These are phyloP conservation scores for Poa annua DNA, from an alignment of 176 grass and related monocot genomes.

Conservation along the genomic window DNA sequence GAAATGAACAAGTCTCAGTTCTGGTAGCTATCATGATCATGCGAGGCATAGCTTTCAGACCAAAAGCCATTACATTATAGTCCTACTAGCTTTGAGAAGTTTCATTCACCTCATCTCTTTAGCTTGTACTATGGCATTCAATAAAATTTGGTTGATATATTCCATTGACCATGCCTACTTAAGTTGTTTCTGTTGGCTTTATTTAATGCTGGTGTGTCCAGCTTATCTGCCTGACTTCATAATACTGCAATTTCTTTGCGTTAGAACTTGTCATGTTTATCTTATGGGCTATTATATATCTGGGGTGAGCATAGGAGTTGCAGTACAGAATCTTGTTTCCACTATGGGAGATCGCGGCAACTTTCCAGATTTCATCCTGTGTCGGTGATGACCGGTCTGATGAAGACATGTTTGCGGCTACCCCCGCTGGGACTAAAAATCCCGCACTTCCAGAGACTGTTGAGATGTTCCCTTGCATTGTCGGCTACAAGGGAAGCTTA, in stretches of 20 bases:
- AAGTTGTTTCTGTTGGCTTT: conserved; percentile 2
- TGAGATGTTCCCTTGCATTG: conserved; percentile 64
- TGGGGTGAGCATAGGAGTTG: conserved; percentile 60
- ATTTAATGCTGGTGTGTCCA: neutral
- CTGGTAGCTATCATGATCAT: conserved; percentile 48
- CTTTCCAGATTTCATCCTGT: conserved; percentile 63
- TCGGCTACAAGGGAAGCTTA: conserved; percentile 69
- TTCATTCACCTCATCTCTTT: conserved; percentile 45
- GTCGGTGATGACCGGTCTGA: conserved; percentile 73
- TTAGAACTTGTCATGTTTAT: conserved; percentile 2
- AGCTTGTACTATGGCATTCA: conserved; percentile 15
- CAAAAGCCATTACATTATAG: conserved; percentile 47
- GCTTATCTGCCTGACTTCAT: neutral
- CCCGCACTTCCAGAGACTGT: neutral
- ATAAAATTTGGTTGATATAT: neutral
- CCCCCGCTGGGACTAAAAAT: neutral
- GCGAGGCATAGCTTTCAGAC: conserved; percentile 40
- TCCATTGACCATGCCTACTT: conserved; percentile 19
- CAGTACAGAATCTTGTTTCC: conserved; percentile 46
- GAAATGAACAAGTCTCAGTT: conserved; percentile 29
- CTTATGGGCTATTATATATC: neutral
- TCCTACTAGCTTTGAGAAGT: conserved; percentile 43
- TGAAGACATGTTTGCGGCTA: conserved; percentile 71
- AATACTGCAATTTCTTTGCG: neutral
- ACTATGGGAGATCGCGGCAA: conserved; percentile 37